These are phyloP conservation scores for Phytophthora litchii DNA, from an alignment of 352 stramenopile genomes.

Conservation along the genomic window DNA sequence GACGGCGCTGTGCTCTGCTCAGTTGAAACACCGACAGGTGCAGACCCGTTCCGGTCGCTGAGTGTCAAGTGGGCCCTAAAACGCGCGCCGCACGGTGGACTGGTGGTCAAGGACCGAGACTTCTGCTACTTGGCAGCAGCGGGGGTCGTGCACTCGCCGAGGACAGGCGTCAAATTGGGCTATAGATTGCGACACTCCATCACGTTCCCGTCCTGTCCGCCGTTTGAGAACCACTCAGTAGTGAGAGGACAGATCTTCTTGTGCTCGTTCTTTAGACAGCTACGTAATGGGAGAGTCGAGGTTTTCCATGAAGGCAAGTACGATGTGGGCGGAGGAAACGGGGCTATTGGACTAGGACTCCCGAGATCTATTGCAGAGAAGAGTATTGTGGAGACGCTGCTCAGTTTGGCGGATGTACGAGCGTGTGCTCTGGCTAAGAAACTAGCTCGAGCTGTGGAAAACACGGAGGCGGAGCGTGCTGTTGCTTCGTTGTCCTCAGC, in stretches of 20 bases:
- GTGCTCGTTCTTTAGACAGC: constrained; percentile 72
- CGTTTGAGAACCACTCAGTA: constrained; percentile 55
- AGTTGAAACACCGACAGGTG: constrained; percentile 35
- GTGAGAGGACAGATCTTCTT: constrained; percentile 69
- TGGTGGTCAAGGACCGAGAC: constrained; percentile 56
- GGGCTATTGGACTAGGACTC: constrained; percentile 37
- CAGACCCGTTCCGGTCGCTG: constrained; percentile 50
- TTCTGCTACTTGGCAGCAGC: constrained; percentile 53
- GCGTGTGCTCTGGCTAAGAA: constrained; percentile 68
- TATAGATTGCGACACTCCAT: constrained; percentile 68
- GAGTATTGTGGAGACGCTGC: constrained; percentile 46
- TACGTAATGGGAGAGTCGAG: constrained; percentile 55
- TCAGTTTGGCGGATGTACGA: constrained; percentile 46
- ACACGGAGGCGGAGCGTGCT: constrained; percentile 31
- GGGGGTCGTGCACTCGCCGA: constrained; percentile 38
- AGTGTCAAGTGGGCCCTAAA: constrained; percentile 54
- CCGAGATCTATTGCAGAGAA: constrained; percentile 53
- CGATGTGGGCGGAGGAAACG: constrained; percentile 44
- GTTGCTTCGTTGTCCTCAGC: constrained; percentile 35
- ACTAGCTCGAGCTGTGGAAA: constrained; percentile 50
- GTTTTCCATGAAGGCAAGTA: constrained; percentile 73
- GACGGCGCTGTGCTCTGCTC: constrained; percentile 51
- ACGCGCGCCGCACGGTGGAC: constrained; percentile 36
- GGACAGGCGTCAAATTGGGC: constrained; percentile 41
- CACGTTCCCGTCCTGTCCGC: constrained; percentile 55